Percentiles rank a stretch among this genome's conserved stretches.
phyloP scores from a whole-genome alignment of 78 protist species.

The Planoprotostelium fungivorum region DNA sequence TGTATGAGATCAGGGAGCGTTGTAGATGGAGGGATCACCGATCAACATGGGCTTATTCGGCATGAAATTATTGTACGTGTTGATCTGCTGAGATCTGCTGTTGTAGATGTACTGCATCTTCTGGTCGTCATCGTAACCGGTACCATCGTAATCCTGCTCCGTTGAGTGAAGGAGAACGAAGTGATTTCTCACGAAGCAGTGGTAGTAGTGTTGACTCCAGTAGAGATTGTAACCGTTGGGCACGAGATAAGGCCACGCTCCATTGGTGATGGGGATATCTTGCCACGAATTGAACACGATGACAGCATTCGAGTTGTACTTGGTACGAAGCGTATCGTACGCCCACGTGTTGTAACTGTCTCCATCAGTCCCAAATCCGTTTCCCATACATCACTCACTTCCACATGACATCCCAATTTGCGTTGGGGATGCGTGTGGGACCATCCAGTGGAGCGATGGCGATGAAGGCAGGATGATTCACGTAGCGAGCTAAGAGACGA shows the following conservation, averaged over 20 bases:
- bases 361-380: too few relatives aligned
- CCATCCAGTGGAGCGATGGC: neutral
- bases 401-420: too few relatives aligned
- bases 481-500: neutral
- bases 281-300: too few relatives aligned
- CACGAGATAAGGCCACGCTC: neutral
- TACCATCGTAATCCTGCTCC: neutral
- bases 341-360: too few relatives aligned
- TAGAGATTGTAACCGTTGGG: neutral
- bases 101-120: neutral
- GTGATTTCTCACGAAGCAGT: neutral
- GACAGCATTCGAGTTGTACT: too few relatives aligned
- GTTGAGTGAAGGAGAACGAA: too few relatives aligned
- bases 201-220: neutral
- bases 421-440: too few relatives aligned
- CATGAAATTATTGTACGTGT: neutral
- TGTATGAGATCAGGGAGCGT: too few relatives aligned
- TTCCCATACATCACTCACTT: too few relatives aligned
- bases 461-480: neutral
- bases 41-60: neutral
- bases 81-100: neutral
- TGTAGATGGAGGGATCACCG: too few relatives aligned
- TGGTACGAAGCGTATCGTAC: too few relatives aligned
- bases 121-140: neutral
- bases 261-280: too few relatives aligned